A percentile compares a stretch with the other conserved stretches of the same genome.
These are phyloP conservation scores for Daldinia sp. DNA, from an alignment of 2,329 filamentous ascomycete genomes.

Conservation along the genomic window DNA sequence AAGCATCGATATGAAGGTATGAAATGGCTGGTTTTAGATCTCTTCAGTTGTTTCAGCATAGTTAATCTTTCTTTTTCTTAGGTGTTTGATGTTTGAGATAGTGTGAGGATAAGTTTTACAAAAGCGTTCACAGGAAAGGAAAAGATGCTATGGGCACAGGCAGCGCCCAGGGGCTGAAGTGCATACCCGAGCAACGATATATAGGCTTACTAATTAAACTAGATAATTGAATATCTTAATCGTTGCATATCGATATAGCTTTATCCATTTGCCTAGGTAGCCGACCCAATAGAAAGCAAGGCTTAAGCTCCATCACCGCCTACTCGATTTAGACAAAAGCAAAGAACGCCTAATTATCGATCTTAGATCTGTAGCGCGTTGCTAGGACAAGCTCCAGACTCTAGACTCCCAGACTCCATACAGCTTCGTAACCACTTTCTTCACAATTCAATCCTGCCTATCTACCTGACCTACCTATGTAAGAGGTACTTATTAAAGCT, in stretches of 20 bases:
- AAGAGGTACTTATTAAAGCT: background rate
- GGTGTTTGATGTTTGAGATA: background rate
- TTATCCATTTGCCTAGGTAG: background rate
- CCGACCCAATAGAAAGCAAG: background rate
- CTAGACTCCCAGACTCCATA: background rate
- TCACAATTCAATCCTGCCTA: background rate
- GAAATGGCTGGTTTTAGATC: background rate
- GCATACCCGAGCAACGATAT: background rate
- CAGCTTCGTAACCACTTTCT: background rate
- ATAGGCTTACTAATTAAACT: background rate
- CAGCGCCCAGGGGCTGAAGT: no score
- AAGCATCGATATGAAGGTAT: background rate
- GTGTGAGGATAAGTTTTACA: no score
- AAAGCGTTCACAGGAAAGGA: no score
- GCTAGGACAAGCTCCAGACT: slow-evolving; percentile 7
- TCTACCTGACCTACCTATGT: no score
- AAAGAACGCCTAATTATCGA: slow-evolving; percentile 1
- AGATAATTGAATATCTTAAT: background rate
- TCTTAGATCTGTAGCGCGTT: slow-evolving; percentile 4
- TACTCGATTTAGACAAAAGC: slow-evolving; percentile 5
- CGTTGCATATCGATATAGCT: background rate
- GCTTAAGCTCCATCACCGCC: slow-evolving; percentile 6
- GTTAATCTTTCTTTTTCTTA: background rate
- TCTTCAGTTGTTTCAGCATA: background rate
- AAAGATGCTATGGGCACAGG: no score